Base-by-base conservation (phyloP, 768 basidiomycete genomes). In the Leccinum longicurvipes region DNA sequence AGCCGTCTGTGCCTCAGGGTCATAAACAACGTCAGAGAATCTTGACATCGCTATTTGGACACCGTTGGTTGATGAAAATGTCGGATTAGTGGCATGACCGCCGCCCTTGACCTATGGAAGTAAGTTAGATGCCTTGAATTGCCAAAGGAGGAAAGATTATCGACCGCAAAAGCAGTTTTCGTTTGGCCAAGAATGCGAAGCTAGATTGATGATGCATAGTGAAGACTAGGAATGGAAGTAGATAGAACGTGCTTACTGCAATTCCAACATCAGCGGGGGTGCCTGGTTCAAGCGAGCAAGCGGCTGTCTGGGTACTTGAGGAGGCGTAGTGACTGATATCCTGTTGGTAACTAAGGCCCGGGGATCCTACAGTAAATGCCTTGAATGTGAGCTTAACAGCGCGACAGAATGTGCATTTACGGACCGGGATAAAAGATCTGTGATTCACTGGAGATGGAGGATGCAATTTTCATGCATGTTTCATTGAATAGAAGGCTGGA, bases 301-400 rank as follows among this genome's bases (percentile, higher is more conserved):
- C 19, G 14, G 47, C 27, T 2, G 19, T 47, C 23, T 29, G 47
- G 17, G 0, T 19, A 9, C 47, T 47, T 7, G 47, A 47, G 11
- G 47, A 47, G 5, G 47, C 47, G 11, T 3, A 47, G n/a, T 47
- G 47, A 2, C 59, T 48, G 21, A 81, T 74, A 55, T 79, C 82
- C 27, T 70, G 63, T 0, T 34, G 32, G 53, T 82, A 86, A 19
- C 66, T 42, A 3, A n/a, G n/a, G n/a, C n/a, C n/a, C n/a, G 59
- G 9, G 6, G 59, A 59, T n/a, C 17, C 60, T 67, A 21, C n/a
- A n/a, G 17, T 10, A 2, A 51, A 25, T 3, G 19, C 17, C 19
- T 17, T 34, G 19, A 19, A 19, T 1, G 2, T 9, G 11, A 25
- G 23, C 17, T n/a, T 11, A 11, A 34, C 12, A 21, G 17, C 11